Conservation (phyloP, 768 basidiomycete species). For the Rhodotorula taiwanensis region DNA sequence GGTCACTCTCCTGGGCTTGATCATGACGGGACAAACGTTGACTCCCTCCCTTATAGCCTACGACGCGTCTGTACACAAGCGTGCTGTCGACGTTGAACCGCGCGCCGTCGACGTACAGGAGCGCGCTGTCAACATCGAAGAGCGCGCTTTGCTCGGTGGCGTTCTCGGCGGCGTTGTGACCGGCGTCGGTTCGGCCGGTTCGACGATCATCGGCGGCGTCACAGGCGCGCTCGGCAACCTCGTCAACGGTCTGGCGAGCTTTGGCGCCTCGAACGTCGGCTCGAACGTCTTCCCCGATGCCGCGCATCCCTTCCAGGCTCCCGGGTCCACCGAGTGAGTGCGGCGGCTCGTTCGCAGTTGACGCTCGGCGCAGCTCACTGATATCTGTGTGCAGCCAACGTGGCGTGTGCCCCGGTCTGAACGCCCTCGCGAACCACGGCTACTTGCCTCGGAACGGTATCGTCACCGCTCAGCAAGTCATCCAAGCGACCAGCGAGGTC, state of each 20-base stretch:
- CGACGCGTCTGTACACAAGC: not conserved
- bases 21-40: no score
- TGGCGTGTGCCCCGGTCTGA: not conserved
- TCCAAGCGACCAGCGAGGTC: constrained; percentile 12
- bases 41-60: not conserved
- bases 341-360: no score
- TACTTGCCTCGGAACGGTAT: not conserved
- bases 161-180: not conserved
- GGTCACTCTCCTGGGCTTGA: no score
- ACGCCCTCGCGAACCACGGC: constrained; percentile 8
- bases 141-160: not conserved
- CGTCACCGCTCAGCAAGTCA: constrained; percentile 5
- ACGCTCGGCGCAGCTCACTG: no score
- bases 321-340: not conserved
- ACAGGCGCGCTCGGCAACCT: not conserved
- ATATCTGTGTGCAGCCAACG: not conserved
- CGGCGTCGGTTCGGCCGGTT: not conserved
- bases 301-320: not conserved
- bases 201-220: not conserved
- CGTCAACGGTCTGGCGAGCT: not conserved
- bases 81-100: not conserved
- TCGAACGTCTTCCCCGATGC: not conserved
- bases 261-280: not conserved
- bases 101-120: not conserved
- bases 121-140: not conserved